These are phyloP conservation scores for Antitrichia curtipendula DNA, from an alignment of 225 moss, liverwort and hornwort species.

Conservation along the genomic window DNA sequence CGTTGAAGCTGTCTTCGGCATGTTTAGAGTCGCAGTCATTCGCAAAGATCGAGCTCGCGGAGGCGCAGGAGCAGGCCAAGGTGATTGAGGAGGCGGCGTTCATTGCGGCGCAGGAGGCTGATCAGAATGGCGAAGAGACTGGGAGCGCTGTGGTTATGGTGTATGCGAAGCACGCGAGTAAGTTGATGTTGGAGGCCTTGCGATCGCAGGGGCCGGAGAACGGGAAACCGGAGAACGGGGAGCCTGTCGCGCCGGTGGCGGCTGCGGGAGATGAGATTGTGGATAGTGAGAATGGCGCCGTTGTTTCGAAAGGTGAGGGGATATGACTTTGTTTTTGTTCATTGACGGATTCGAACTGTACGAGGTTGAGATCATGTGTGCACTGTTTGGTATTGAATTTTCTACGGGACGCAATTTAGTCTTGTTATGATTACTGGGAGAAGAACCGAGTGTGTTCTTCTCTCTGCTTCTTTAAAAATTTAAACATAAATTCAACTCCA, in stretches of 20 bases:
- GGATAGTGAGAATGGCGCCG: conserved; percentile 6
- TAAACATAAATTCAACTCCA: neutral
- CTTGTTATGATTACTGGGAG: neutral
- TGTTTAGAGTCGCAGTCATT: conserved; percentile 46
- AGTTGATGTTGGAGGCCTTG: conserved; percentile 59
- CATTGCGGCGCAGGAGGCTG: conserved; percentile 41
- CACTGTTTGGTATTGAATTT: neutral
- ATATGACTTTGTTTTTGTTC: neutral
- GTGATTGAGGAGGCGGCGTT: conserved; percentile 80
- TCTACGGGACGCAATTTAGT: neutral
- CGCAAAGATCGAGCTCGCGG: conserved; percentile 40
- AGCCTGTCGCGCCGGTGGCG: conserved; percentile 1
- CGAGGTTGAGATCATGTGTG: neutral
- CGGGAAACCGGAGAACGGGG: conserved; percentile 5
- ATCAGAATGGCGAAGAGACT: conserved; percentile 14
- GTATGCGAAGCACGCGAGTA: conserved; percentile 83
- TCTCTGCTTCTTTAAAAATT: no score
- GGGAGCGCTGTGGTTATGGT: conserved; percentile 49
- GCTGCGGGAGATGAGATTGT: neutral
- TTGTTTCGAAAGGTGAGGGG: conserved; percentile 6
- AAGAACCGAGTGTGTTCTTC: no score
- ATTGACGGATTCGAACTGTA: neutral
- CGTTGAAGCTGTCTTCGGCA: conserved; percentile 51
- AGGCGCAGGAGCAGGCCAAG: conserved; percentile 63
- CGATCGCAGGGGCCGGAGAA: conserved; percentile 15